A percentile compares a stretch with the other conserved stretches of the same genome.
Conservation (phyloP, 306 rosid species). For the Cucurbita argyrosperma region DNA sequence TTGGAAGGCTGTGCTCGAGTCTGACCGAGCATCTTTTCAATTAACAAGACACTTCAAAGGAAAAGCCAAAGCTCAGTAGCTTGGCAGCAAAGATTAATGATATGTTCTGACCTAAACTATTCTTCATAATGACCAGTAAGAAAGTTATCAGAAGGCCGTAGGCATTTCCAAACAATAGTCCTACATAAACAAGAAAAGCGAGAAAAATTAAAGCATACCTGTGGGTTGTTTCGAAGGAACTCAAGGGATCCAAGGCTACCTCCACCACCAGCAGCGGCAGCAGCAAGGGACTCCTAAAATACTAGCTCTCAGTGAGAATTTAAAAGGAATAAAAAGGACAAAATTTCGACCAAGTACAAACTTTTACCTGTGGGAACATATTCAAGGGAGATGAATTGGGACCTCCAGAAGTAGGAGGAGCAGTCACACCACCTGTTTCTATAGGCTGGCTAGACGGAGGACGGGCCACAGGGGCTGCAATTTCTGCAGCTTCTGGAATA, state of each 20-base stretch:
- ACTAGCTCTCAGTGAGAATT: conserved; percentile 12
- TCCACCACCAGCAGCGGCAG: conserved; percentile 21
- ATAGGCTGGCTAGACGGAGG: conserved; percentile 38
- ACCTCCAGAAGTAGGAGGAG: conserved; percentile 20
- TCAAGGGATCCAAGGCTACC: conserved; percentile 60
- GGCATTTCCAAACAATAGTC: background rate
- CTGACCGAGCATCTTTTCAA: background rate
- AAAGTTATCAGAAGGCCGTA: background rate
- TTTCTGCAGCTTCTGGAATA: conserved; percentile 87
- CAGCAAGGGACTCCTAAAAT: conserved; percentile 60
- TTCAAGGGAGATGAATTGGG: background rate
- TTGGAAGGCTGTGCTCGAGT: background rate
- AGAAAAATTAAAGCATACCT: conserved; percentile 25
- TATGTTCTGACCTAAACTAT: background rate
- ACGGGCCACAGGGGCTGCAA: conserved; percentile 62
- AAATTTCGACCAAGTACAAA: background rate
- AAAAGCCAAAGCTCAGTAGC: background rate
- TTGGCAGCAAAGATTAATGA: background rate
- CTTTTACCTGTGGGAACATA: background rate
- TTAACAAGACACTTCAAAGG: background rate
- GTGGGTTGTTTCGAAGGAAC: conserved; percentile 82
- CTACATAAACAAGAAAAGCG: background rate
- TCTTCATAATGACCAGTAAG: background rate
- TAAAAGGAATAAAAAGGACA: background rate
- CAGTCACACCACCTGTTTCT: conserved; percentile 36